Percentiles rank a stretch among this genome's conserved stretches.
These are phyloP conservation scores for Alternaria conjuncta DNA, from an alignment of 2,329 filamentous ascomycete genomes.

Conservation along the genomic window DNA sequence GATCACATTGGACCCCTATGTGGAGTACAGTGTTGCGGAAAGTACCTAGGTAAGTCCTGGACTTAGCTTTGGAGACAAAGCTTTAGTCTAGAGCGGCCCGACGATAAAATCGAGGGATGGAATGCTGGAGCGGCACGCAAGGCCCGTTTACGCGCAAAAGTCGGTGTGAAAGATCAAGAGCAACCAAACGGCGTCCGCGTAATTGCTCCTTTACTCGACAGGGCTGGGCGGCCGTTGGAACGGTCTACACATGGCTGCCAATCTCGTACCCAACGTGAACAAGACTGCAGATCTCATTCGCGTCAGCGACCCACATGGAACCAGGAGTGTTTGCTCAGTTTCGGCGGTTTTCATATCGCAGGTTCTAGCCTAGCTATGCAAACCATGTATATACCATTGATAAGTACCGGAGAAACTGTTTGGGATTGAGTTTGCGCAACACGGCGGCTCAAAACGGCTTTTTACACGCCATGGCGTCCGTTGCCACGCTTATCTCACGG, in stretches of 20 bases:
- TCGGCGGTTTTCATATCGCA: background rate
- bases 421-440: background rate
- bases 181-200: background rate
- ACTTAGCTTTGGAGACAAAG: background rate
- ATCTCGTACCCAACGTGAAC: background rate
- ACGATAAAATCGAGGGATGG: background rate
- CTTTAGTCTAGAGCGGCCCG: background rate
- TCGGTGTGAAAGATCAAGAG: background rate
- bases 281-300: background rate
- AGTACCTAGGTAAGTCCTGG: background rate
- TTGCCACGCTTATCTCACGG: background rate
- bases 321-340: background rate
- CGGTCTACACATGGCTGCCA: background rate
- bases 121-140: background rate
- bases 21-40: background rate
- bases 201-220: background rate
- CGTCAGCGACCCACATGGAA: background rate
- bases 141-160: background rate
- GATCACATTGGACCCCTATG: background rate
- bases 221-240: background rate
- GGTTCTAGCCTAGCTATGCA: background rate
- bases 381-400: background rate
- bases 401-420: background rate
- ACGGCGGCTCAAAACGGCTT: background rate
- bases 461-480: background rate